Conservation (phyloP, 106 monocot species). For the Phalaenopsis equestris region DNA sequence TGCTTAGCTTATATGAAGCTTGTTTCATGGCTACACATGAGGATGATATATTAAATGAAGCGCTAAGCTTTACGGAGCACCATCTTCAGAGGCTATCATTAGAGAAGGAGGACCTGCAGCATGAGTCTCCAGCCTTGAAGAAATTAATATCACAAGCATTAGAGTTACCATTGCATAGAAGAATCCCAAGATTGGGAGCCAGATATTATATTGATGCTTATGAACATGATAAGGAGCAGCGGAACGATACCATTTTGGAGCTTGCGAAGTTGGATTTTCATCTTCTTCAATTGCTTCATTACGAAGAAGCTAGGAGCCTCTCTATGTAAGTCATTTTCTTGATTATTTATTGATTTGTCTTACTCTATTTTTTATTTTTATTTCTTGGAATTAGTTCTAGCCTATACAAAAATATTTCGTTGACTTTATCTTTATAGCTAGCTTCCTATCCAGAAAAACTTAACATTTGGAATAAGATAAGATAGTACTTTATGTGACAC, state of each 20-base stretch:
- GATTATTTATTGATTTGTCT: not conserved
- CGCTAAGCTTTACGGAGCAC: slow-evolving; percentile 1
- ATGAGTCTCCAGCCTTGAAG: not conserved
- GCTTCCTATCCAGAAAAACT: too few relatives aligned
- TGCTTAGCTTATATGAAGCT: slow-evolving; percentile 14
- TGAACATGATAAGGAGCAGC: not conserved
- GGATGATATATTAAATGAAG: slow-evolving; percentile 12
- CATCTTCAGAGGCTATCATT: not conserved
- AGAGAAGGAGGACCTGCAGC: too few relatives aligned
- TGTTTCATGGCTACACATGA: not conserved
- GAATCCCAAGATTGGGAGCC: slow-evolving; percentile 1
- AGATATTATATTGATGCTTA: slow-evolving; percentile 5
- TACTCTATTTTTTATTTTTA: too few relatives aligned
- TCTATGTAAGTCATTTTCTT: slow-evolving; percentile 7
- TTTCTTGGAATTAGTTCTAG: not conserved
- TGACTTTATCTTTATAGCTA: too few relatives aligned
- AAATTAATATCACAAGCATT: slow-evolving; percentile 1
- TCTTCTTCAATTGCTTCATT: slow-evolving; percentile 11
- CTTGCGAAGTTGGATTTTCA: slow-evolving; percentile 16
- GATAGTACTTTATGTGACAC: too few relatives aligned
- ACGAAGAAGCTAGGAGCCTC: slow-evolving; percentile 9
- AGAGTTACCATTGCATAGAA: not conserved
- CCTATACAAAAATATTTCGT: not conserved
- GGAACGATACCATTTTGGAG: slow-evolving; percentile 8
- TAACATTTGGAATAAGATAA: too few relatives aligned